Evolutionary conservation across 2,329 filamentous ascomycete genomes (phyloP), one percentile per base, ranked within the genome.

Genomic region (Stachybotrys elegans): DNA sequence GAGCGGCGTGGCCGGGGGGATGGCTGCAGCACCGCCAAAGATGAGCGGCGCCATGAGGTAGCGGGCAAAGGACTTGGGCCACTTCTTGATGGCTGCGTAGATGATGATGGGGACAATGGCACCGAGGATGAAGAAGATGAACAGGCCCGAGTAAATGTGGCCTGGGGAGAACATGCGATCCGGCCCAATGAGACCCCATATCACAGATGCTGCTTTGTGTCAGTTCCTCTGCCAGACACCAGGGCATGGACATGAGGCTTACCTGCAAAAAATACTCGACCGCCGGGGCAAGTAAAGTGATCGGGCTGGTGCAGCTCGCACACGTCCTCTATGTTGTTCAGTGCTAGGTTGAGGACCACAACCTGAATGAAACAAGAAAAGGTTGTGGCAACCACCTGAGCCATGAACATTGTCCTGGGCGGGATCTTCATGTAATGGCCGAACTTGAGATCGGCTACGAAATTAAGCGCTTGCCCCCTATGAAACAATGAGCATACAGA

Each of bases 361-460:
- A 86, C 74, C 58, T 86, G 83, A 31, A 86, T 76, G 49, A 86
- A 74, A 61, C 79, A 84, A 1, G 80, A 81, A 55, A 84, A 73
- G 0, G 83, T 76, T 0, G 81, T 84, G 7, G 83, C 81, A 2
- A 83, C 74, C 4, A 85, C 73, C 58, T 86, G 83, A 5, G 74
- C 72, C 63, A 76, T 71, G 63, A 86, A 86, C 68, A 84, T 83
- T 14, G 78, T 82, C 16, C 79, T 71, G 13, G 81, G 82, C 0
- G 83, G 82, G 9, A 81, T 79, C 61, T 81, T 81, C 81, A 88
- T 86, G 67, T 88, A 88, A 57, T 87, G 84, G 5, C 79, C 83
- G 36, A 85, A 79, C 56, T 86, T 86, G 49, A 86, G 69, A 55
- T 86, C 83, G 7, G 77, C 70, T 11, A 80, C 71, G 56, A 86